phyloP scores from a whole-genome alignment of 2,329 filamentous ascomycete species.

The Neofusicoccum sp. region DNA sequence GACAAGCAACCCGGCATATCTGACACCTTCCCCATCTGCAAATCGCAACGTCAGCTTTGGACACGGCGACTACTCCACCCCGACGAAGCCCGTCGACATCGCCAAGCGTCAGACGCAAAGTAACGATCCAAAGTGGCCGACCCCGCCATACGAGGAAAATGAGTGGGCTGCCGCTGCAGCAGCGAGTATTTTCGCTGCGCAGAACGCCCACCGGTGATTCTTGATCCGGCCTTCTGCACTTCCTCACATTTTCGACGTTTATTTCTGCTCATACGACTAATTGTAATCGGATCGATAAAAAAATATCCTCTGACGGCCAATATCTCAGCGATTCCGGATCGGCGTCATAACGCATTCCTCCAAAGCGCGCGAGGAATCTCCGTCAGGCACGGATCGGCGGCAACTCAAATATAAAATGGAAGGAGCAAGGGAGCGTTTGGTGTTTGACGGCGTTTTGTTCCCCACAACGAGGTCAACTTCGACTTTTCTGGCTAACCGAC shows the following conservation, averaged over 20 bases:
- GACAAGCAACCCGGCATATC: constrained; percentile 48
- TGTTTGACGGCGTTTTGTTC: constrained; percentile 15
- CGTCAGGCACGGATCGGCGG: constrained; percentile 18
- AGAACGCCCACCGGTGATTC: constrained; percentile 33
- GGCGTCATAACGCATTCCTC: constrained; percentile 12
- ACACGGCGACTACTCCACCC: constrained; percentile 59
- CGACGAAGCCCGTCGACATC: constrained; percentile 70
- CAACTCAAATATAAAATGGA: constrained; percentile 9
- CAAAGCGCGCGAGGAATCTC: neutral
- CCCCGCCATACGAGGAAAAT: constrained; percentile 88
- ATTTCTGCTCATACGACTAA: constrained; percentile 18
- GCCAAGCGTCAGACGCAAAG: constrained; percentile 52
- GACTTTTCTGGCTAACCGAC: constrained; percentile 8
- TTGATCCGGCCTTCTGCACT: neutral
- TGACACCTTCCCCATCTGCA: constrained; percentile 77
- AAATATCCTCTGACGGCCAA: constrained; percentile 12
- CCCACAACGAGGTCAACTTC: constrained; percentile 7
- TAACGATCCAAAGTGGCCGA: constrained; percentile 76
- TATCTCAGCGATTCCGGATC: constrained; percentile 14
- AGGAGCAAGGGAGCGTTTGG: constrained; percentile 16
- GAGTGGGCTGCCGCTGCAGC: constrained; percentile 86
- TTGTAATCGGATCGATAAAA: constrained; percentile 18
- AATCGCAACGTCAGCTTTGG: constrained; percentile 77
- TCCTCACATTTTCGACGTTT: constrained; percentile 8
- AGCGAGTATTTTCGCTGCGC: constrained; percentile 59